Base-by-base conservation (phyloP, 441 rosid genomes). In the Populus hybrid region DNA sequence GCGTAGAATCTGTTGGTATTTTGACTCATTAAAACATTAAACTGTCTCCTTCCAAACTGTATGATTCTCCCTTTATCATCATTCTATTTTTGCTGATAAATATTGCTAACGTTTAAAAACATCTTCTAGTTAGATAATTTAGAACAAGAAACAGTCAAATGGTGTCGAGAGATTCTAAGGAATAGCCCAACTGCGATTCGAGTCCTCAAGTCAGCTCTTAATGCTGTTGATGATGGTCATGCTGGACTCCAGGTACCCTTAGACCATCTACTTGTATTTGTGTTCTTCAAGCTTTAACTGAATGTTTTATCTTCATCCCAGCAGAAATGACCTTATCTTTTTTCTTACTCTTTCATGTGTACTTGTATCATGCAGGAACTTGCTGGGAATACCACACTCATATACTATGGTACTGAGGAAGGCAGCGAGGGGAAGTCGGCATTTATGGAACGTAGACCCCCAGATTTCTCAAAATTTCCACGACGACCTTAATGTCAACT, bases 151-250 rank as follows among this genome's bases (percentile, higher is more conserved):
- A 93, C 99, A 10, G 88, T 91, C 54, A 87, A 91, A 83, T 95
- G 99, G 99, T 93, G 98, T 42, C 85, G 98, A 82, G 93, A 93
- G 84, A 91, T 93, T 79, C 82, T 92, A 68, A 83, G 92, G 73
- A 95, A 95, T 75, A 95, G 98, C 77, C 98, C 99, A n/a, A 93
- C 97, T 2, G 98, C 99, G 1, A 85, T 95, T 74, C 88, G 99
- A 61, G 90, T 95, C 68, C 94, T 93, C 46, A 95, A 95, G 81
- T 88, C 99, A 66, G 88, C 99, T 76, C 92, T 93, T 40, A 95
- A 92, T 86, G 97, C 98, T 32, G 98, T 88, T 2, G 99, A 93
- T 65, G 97, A 93, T 69, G 99, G 98, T 35, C 97, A 93, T 71
- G 93, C 98, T 2, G 98, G 98, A 77, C 96, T 93, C 76, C 97